Base-by-base conservation (phyloP, 78 protist species). In the Dictyostelium capitatum region DNA sequence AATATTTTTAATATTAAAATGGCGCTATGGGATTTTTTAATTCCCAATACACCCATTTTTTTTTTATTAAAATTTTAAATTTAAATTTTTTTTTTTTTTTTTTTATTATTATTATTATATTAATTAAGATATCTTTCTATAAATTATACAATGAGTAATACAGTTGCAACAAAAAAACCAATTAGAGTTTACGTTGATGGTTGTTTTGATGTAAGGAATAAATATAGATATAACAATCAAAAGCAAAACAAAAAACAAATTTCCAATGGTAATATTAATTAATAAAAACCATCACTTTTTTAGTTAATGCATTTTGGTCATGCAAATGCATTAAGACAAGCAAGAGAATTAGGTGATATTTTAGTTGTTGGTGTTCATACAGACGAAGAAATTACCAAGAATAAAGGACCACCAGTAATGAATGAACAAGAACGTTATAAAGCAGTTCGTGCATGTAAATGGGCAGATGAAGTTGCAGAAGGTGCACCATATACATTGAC, bases 341-440 rank as follows among this genome's bases (percentile, higher is more conserved):
- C 99, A 47, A 70, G 59, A 70, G 87, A 48, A 7, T 65, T 94
- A 41, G 97, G 98, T n/a, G 97, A 90, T 69, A 20, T 84, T 41
- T 96, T 98, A 37, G 74, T 97, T 37, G 98, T 97, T 41, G 99
- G 99, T 54, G 95, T 96, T 15, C 98, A 98, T 79, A 80, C 95
- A 9, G 98, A 98, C 89, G 98, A 23, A n/a, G 99, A 98, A 51
- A 97, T 98, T 62, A 7, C 50, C 1, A 46, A 32, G 20, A 64
- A 95, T 83, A 98, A 98, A 70, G 99, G 99, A 1, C 99, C 98
- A 43, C 96, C 99, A 19, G 97, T 98, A 37, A 96, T 98, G 98
- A 89, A 53, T 77, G 98, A 97, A 48, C 79, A 90, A 30, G 99
- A 98, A 87, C 75, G 99, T 46, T 95, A 95, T 64, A 74, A 80